Conservation (phyloP, 352 stramenopile genomes). For the Peronospora destructor region DNA sequence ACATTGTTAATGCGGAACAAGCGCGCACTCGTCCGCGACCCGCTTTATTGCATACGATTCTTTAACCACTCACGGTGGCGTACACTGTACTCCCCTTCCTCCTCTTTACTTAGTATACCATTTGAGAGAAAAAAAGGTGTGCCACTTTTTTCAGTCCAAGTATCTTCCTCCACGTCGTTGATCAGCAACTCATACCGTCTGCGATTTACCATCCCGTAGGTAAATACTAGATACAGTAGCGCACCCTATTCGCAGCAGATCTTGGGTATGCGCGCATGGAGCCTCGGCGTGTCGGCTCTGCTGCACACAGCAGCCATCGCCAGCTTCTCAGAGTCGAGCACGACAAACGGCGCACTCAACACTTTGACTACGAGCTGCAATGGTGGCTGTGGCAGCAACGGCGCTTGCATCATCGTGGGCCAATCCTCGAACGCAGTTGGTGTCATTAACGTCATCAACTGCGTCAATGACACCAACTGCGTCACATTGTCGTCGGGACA, state of each 20-base stretch:
- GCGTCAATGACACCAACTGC: conserved; percentile 66
- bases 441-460: conserved; percentile 62
- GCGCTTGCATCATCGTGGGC: conserved; percentile 60
- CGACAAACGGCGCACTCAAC: conserved; percentile 37
- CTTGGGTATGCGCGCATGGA: conserved; percentile 15
- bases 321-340: conserved; percentile 11
- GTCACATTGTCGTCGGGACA: conserved; percentile 59
- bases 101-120: neutral
- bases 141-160: neutral
- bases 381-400: conserved; percentile 49
- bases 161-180: neutral
- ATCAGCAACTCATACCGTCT: neutral
- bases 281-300: conserved; percentile 10
- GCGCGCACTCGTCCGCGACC: conserved; percentile 18
- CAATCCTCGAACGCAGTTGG: conserved; percentile 47
- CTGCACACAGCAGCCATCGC: conserved; percentile 3
- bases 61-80: neutral
- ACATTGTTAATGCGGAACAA: conserved; percentile 21
- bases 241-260: neutral
- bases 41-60: neutral
- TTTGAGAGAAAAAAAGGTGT: neutral
- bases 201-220: too few species aligned
- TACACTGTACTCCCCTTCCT: neutral
- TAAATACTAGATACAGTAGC: too few species aligned
- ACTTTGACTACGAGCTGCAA: conserved; percentile 74